Evolutionary conservation across 2,329 filamentous ascomycete species (phyloP).

Genomic region (Aureobasidium sp.): DNA sequence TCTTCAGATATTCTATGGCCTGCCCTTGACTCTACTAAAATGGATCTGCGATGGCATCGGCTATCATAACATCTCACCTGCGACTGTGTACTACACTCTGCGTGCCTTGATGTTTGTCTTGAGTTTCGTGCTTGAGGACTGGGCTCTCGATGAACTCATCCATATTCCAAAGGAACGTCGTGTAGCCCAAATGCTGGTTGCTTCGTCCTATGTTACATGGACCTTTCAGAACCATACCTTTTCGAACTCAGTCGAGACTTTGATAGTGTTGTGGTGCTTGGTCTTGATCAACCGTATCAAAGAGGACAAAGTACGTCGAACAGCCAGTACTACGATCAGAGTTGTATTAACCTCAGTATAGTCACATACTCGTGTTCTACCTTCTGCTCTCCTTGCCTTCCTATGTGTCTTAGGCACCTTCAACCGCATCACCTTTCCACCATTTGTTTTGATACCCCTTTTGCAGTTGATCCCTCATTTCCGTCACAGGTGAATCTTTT

Average conservation of each 20-base stretch:
- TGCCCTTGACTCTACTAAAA: conserved; percentile 85
- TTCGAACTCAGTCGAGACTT: conserved; percentile 92
- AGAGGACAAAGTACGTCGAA: conserved; percentile 56
- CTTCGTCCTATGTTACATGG: conserved; percentile 97
- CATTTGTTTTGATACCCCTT: conserved; percentile 79
- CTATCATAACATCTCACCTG: conserved; percentile 71
- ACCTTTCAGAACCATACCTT: conserved; percentile 98
- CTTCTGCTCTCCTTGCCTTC: conserved; percentile 71
- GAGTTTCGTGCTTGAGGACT: conserved; percentile 95
- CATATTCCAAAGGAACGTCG: conserved; percentile 63
- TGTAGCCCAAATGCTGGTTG: conserved; percentile 73
- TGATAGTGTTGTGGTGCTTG: conserved; percentile 87
- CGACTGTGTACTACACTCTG: conserved; percentile 81
- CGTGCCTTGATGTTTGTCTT: conserved; percentile 86
- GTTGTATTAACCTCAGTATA: conserved; percentile 28
- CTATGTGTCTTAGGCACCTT: conserved; percentile 82
- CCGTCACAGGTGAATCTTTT: conserved; percentile 59
- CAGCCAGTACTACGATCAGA: background rate
- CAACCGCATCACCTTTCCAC: conserved; percentile 95
- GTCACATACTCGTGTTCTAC: conserved; percentile 68
- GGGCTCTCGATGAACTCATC: conserved; percentile 90
- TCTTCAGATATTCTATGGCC: conserved; percentile 88
- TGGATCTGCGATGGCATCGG: conserved; percentile 89
- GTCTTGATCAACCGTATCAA: conserved; percentile 84
- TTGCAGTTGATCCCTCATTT: conserved; percentile 82